A percentile compares a stretch with the other conserved stretches of the same genome.
Evolutionary conservation across 805 yeast species (phyloP).

Genomic region (Candida ovalis): DNA sequence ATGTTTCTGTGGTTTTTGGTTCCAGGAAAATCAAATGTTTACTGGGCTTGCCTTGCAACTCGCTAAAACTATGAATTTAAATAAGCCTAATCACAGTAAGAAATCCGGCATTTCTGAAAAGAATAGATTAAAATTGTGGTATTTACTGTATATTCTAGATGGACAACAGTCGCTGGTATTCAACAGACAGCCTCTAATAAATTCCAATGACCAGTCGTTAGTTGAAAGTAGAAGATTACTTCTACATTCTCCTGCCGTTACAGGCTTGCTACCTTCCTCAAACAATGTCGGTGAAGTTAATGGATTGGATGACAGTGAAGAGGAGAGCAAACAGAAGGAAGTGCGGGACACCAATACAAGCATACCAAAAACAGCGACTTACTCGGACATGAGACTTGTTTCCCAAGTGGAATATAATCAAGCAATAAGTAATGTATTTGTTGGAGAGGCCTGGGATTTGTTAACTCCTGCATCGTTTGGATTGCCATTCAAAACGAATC

Average conservation of each 20-base stretch:
- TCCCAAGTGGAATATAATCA: constrained; percentile 68
- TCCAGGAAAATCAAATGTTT: constrained; percentile 59
- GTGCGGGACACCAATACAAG: constrained; percentile 1
- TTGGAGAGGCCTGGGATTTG: constrained; percentile 58
- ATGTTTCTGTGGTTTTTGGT: constrained; percentile 66
- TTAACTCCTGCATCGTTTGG: constrained; percentile 61
- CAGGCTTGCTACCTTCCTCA: background rate
- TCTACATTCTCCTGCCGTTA: constrained; percentile 6
- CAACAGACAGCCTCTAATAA: constrained; percentile 55
- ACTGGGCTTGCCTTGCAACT: constrained; percentile 66
- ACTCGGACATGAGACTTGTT: constrained; percentile 53
- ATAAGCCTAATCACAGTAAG: constrained; percentile 20
- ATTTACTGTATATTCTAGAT: constrained; percentile 58
- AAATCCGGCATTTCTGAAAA: constrained; percentile 27
- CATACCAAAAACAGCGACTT: constrained; percentile 11
- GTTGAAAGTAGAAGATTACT: constrained; percentile 40
- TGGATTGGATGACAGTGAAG: background rate
- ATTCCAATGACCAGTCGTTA: constrained; percentile 41
- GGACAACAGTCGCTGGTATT: constrained; percentile 65
- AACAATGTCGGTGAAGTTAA: background rate
- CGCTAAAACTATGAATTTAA: constrained; percentile 51
- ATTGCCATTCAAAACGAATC: constrained; percentile 60
- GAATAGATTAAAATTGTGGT: constrained; percentile 60
- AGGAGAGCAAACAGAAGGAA: constrained; percentile 1
- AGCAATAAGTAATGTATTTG: constrained; percentile 55